These are phyloP conservation scores for Albizia julibrissin DNA, from an alignment of 306 rosid genomes.

Conservation along the genomic window DNA sequence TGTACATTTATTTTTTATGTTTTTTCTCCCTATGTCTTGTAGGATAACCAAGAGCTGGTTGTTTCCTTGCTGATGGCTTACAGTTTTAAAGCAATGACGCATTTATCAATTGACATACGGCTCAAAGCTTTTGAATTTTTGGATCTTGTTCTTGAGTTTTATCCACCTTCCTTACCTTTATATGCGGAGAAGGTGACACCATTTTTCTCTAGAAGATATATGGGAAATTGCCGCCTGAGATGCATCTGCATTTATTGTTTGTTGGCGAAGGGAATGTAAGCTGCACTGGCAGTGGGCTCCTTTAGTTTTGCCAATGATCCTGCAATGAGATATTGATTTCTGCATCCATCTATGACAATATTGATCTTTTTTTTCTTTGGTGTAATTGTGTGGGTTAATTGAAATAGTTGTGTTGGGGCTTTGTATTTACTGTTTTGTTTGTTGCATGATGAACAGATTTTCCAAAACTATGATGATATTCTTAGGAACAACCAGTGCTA, in stretches of 20 bases:
- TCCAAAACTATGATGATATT: slow-evolving; percentile 76
- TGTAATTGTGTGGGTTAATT: background rate
- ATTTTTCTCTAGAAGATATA: slow-evolving; percentile 26
- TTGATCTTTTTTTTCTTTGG: slow-evolving; percentile 4
- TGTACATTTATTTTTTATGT: slow-evolving; percentile 19
- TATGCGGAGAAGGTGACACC: slow-evolving; percentile 78
- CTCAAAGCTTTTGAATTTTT: slow-evolving; percentile 81
- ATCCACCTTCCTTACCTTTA: slow-evolving; percentile 68
- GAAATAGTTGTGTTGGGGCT: slow-evolving; percentile 9
- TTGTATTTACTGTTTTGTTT: slow-evolving; percentile 20
- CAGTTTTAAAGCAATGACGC: slow-evolving; percentile 86
- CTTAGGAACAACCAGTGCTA: slow-evolving; percentile 64
- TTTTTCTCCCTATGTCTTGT: slow-evolving; percentile 28
- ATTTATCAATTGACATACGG: slow-evolving; percentile 75
- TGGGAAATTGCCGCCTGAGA: slow-evolving; percentile 6
- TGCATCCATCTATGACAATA: background rate
- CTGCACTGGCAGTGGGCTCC: background rate
- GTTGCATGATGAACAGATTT: slow-evolving; percentile 65
- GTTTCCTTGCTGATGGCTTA: slow-evolving; percentile 73
- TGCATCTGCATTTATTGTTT: slow-evolving; percentile 4
- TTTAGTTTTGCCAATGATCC: slow-evolving; percentile 11
- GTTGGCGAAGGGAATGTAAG: background rate
- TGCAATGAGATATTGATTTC: slow-evolving; percentile 5
- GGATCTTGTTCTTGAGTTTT: slow-evolving; percentile 68
- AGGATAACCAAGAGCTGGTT: slow-evolving; percentile 79